Percentiles rank a stretch among this genome's conserved stretches.
phyloP scores from a whole-genome alignment of 768 basidiomycete genomes.

The Amanita brunnescens region DNA sequence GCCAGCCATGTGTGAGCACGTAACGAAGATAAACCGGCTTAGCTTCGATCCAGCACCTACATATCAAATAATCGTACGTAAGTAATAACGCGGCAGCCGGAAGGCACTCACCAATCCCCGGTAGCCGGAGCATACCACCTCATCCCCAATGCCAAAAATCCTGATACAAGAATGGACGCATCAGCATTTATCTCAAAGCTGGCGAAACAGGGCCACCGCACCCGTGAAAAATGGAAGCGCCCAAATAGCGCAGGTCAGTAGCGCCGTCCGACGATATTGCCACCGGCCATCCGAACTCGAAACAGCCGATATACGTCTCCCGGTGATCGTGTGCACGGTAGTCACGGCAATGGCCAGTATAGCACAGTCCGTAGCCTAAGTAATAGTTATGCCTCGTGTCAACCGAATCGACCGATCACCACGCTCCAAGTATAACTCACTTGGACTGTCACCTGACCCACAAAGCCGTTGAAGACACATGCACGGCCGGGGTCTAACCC shows the following conservation, averaged over 20 bases:
- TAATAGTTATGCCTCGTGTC: neutral
- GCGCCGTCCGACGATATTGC: neutral
- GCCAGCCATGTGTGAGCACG: constrained; percentile 10
- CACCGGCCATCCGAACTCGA: neutral
- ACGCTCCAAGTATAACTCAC: neutral
- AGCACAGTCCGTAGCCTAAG: constrained; percentile 8
- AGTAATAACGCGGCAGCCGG: neutral
- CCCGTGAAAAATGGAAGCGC: constrained; percentile 5
- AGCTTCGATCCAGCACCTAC: constrained; percentile 10
- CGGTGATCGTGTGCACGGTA: neutral
- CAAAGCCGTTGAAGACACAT: constrained; percentile 8
- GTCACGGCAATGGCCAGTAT: constrained; percentile 7
- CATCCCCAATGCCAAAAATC: constrained; percentile 9
- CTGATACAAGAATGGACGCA: neutral
- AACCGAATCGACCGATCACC: neutral
- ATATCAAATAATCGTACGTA: neutral
- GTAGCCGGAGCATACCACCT: constrained; percentile 10
- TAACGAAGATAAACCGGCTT: constrained; percentile 10
- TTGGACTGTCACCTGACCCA: constrained; percentile 9
- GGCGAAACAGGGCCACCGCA: neutral
- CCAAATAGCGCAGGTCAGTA: neutral
- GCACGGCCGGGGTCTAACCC: constrained; percentile 1
- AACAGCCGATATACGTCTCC: neutral
- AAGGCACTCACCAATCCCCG: constrained; percentile 6
- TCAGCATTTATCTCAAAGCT: neutral